phyloP scores from a whole-genome alignment of 192 early-diverging fungal species.

The Podila minutissima region DNA sequence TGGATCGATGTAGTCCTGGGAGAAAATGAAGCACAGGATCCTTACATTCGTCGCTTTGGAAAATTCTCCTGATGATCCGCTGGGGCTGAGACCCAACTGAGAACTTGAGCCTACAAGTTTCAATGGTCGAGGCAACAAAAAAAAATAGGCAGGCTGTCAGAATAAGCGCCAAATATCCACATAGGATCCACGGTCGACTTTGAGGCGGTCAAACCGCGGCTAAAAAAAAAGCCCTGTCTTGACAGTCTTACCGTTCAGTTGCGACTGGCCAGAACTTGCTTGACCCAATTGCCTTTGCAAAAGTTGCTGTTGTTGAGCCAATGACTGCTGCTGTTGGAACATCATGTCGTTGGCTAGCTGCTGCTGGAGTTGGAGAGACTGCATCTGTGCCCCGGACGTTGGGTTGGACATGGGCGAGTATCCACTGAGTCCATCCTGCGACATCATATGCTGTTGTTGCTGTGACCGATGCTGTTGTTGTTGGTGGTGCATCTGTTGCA shows the following conservation, averaged over 20 bases:
- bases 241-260: neutral
- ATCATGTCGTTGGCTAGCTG: constrained; percentile 46
- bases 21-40: neutral
- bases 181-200: too few species aligned
- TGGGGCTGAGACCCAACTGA: constrained; percentile 18
- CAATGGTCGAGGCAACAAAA: neutral
- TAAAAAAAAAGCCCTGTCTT: neutral
- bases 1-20: neutral
- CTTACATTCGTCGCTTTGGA: constrained; percentile 41
- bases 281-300: constrained; percentile 20
- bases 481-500: constrained; percentile 16
- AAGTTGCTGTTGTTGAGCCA: constrained; percentile 29
- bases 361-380: constrained; percentile 44
- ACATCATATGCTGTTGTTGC: constrained; percentile 28
- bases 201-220: too few species aligned
- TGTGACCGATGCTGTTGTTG: constrained; percentile 37
- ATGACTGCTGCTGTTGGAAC: constrained; percentile 35
- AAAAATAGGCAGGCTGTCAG: too few species aligned
- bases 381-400: constrained; percentile 41
- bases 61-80: constrained; percentile 20
- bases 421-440: constrained; percentile 24
- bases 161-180: too few species aligned
- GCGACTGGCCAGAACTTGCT: neutral
- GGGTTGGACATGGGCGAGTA: constrained; percentile 33
- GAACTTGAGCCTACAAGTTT: constrained; percentile 30